These are phyloP conservation scores for Lipomyces spencermartinsiae DNA, from an alignment of 805 yeast species.

Conservation along the genomic window DNA sequence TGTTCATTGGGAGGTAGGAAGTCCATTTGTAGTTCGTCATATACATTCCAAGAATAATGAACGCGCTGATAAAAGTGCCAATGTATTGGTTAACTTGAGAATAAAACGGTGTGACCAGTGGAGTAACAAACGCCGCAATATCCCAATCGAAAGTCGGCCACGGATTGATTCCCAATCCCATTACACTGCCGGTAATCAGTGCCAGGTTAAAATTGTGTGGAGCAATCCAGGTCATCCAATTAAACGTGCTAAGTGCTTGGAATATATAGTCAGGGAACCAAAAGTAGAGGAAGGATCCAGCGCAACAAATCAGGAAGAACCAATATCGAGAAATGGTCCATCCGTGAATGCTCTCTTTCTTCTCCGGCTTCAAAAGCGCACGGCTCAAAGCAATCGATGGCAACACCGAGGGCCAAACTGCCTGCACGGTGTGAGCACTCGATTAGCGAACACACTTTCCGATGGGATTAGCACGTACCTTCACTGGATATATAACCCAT, in stretches of 20 bases:
- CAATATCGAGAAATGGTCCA: conserved; percentile 64
- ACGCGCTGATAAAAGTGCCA: conserved; percentile 55
- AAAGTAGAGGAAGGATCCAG: conserved; percentile 55
- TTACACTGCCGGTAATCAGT: conserved; percentile 65
- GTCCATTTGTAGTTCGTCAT: conserved; percentile 61
- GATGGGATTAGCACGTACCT: too few species aligned
- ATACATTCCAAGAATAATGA: conserved; percentile 58
- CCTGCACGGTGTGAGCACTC: too few species aligned
- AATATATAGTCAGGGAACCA: conserved; percentile 69
- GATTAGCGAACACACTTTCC: too few species aligned
- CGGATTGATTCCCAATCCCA: conserved; percentile 71
- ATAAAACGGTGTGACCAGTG: conserved; percentile 27
- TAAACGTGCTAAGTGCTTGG: conserved; percentile 62
- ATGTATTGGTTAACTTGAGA: conserved; percentile 53
- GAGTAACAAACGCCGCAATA: conserved; percentile 53
- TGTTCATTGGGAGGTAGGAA: conserved; percentile 60
- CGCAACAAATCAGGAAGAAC: conserved; percentile 55
- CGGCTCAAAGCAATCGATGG: conserved; percentile 65
- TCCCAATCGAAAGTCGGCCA: conserved; percentile 70
- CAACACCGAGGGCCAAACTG: conserved; percentile 74
- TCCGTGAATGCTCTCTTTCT: conserved; percentile 60
- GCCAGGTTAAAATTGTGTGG: conserved; percentile 65
- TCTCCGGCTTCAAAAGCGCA: conserved; percentile 47
- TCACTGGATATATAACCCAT: conserved; percentile 62
- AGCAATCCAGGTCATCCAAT: conserved; percentile 69